These are phyloP conservation scores for Cytauxzoon felis DNA, from an alignment of 169 alveolate genomes.

Conservation along the genomic window DNA sequence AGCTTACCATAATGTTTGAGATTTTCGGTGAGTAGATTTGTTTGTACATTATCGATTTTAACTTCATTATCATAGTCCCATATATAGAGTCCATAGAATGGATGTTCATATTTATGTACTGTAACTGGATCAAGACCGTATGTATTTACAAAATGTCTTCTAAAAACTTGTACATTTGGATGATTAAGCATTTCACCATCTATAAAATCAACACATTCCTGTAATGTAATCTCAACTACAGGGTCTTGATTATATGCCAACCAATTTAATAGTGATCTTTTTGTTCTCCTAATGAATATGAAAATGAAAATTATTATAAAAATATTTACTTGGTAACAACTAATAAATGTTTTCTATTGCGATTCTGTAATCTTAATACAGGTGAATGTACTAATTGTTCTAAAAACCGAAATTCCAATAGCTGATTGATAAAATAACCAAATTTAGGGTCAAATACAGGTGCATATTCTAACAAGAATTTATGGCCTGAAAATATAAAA, in stretches of 20 bases:
- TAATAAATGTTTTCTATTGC: conserved; percentile 18
- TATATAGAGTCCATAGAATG: conserved; percentile 42
- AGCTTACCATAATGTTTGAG: not conserved
- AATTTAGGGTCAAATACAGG: conserved; percentile 32
- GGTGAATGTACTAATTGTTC: conserved; percentile 50
- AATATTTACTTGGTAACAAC: conserved; percentile 18
- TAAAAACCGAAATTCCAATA: conserved; percentile 21
- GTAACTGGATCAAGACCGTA: conserved; percentile 49
- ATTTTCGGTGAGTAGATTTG: conserved; percentile 5
- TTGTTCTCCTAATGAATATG: conserved; percentile 23
- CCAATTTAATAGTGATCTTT: conserved; percentile 41
- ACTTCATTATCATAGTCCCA: conserved; percentile 36
- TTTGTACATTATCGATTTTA: conserved; percentile 1
- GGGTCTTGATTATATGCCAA: conserved; percentile 41
- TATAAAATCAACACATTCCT: conserved; percentile 57
- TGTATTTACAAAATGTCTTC: conserved; percentile 40
- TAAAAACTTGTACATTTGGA: conserved; percentile 22
- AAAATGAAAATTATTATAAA: not conserved
- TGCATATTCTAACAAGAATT: conserved; percentile 36
- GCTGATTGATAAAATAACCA: conserved; percentile 33
- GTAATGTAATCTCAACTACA: conserved; percentile 26
- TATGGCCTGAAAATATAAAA: conserved; percentile 16
- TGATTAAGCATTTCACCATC: conserved; percentile 57
- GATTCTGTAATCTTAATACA: conserved; percentile 14
- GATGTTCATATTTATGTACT: conserved; percentile 35